A percentile compares a stretch with the other conserved stretches of the same genome.
Conservation (phyloP, 306 rosid species). For the Aeschynomene evenia region DNA sequence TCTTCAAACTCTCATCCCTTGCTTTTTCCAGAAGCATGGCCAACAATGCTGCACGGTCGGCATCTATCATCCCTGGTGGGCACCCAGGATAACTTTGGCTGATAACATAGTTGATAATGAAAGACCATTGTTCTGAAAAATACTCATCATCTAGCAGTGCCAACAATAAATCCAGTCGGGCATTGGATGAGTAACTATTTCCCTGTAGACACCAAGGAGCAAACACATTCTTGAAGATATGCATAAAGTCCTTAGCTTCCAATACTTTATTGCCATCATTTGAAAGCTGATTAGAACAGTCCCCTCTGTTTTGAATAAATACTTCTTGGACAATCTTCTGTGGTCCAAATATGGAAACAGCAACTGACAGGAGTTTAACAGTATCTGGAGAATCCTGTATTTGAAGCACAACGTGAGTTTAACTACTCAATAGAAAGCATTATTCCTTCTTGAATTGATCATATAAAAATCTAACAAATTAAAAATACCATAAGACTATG, state of each 20-base stretch:
- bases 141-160: conserved; percentile 72
- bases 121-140: conserved; percentile 84
- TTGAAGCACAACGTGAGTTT: conserved; percentile 30
- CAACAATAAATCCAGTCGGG: conserved; percentile 76
- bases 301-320: conserved; percentile 45
- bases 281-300: conserved; percentile 32
- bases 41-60: conserved; percentile 56
- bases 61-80: conserved; percentile 41
- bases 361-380: conserved; percentile 59
- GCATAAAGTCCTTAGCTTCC: conserved; percentile 56
- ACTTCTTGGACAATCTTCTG: conserved; percentile 59
- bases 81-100: conserved; percentile 45
- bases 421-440: neutral
- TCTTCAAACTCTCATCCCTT: conserved; percentile 48
- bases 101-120: conserved; percentile 56
- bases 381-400: conserved; percentile 71
- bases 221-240: conserved; percentile 67
- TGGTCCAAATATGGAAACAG: conserved; percentile 85
- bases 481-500: conserved; percentile 8
- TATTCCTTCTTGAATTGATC: neutral
- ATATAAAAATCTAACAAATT: conserved; percentile 4
- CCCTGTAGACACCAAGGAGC: conserved; percentile 86
- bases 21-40: conserved; percentile 75
- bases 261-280: conserved; percentile 34
- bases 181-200: conserved; percentile 50